Evolutionary conservation across 2,329 filamentous ascomycete genomes (phyloP), one percentile per base, ranked within the genome.

Genomic region (Ceratocystis ficicola): DNA sequence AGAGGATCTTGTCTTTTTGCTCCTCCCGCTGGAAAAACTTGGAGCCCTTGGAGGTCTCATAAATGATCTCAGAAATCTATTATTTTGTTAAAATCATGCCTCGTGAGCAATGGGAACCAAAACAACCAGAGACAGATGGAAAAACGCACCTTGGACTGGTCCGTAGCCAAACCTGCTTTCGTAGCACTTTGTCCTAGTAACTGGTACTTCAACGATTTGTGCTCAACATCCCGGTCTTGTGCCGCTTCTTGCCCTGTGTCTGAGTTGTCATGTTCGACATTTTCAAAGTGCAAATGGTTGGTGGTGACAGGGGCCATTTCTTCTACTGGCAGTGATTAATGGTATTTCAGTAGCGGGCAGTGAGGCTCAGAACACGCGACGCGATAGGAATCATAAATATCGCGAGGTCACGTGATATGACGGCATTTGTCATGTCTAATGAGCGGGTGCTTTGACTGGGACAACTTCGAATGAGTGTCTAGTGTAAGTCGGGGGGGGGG

Each of bases 1-100:
- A 96, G 22, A 97, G 82, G 57, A 83, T 81, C 71, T 87, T 87
- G 77, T 97, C 93, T 71, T 86, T 87, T 66, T 78, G 81, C 73
- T 96, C 88, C 75, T 99, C 94, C 68, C 92, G 90, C 70, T 87
- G 89, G 81, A 97, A 99, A 77, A 87, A 99, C 74, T 96, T 96
- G 70, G 90, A 95, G 61, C 94, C 94, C 73, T 95, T 96, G 17
- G 91, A 96, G 10, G 92, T 91, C 74, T 95, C 90, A 77, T 96
- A 97, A 68, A 99, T 99, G 70, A 97, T 87, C 71, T 97, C 92
- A 1, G 92, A 95, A 62, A 99, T 91, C 85, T 87, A 32, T 32
- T 8, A 10, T 20, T 50, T 30, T 15, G 32, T 63, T 12, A 22
- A 12, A 36, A 20, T 12, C 55, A 62, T 12, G 28, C 6, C 41